phyloP scores from a whole-genome alignment of 129 eudicot genomes.

The Sambucus nigra region DNA sequence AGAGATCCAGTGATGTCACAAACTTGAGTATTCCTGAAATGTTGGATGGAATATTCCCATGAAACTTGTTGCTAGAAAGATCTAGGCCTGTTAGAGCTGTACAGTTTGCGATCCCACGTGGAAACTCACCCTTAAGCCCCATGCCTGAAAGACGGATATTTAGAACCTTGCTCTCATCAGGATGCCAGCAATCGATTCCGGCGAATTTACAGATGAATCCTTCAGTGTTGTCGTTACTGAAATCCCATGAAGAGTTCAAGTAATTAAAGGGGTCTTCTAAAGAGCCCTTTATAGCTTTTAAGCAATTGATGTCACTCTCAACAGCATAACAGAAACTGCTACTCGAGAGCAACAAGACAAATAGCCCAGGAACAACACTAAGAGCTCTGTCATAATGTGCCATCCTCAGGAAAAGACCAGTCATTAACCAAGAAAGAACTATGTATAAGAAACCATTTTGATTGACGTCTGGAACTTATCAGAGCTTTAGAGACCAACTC shows the following conservation, averaged over 20 bases:
- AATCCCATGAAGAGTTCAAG: conserved; percentile 24
- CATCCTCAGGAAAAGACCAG: background rate
- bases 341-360: conserved; percentile 10
- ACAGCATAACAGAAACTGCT: conserved; percentile 1
- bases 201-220: conserved; percentile 19
- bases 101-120: conserved; percentile 24
- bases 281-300: conserved; percentile 24
- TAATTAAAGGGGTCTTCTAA: conserved; percentile 15
- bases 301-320: conserved; percentile 22
- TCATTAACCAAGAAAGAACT: background rate
- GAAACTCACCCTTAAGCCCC: conserved; percentile 39
- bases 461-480: background rate
- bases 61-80: conserved; percentile 26
- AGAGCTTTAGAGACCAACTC: background rate
- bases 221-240: background rate
- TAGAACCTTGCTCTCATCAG: conserved; percentile 25
- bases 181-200: conserved; percentile 36
- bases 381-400: conserved; percentile 1
- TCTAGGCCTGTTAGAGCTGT: conserved; percentile 14
- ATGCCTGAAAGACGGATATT: conserved; percentile 15
- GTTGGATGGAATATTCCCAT: conserved; percentile 27
- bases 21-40: background rate
- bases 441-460: background rate
- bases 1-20: conserved; percentile 20
- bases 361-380: background rate